Evolutionary conservation across 495 filamentous ascomycete species (phyloP), one percentile per base, ranked within the genome.

Genomic region (Margaritispora aquatica): DNA sequence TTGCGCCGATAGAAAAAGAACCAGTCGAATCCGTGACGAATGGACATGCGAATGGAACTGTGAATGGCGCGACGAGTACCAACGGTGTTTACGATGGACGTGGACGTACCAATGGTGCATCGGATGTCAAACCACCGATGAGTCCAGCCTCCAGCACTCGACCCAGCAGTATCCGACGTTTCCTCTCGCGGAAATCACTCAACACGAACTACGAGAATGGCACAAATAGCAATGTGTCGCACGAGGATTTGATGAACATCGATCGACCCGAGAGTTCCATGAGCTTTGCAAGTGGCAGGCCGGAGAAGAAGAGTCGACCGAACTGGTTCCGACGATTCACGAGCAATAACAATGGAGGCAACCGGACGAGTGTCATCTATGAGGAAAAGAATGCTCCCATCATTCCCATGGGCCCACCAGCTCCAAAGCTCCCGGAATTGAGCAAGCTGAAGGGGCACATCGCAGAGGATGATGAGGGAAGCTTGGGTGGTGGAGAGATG

Each of bases 341-440:
- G 19, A 51, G 58, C 41, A n/a, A n/a, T n/a, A 36, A 36, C 2
- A 31, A 53, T 26, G 57, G 56, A 19, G 34, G 56, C 10, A 51
- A 60, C 29, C 51, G 66, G 44, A 59, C 65, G 29, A 63, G 54
- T 56, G 55, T 59, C 20, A 57, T 63, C 23, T 68, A 57, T 54
- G 66, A 65, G 64, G 73, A 74, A 51, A 71, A 75, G 23, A 66
- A 62, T 51, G 41, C 27, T 11, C 36, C 53, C 8, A 31, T 31
- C 19, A 36, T 49, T 17, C 52, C 58, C 10, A 54, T 74, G 74
- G 38, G 7, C 44, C 74, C 78, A 13, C 82, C 83, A 48, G 81
- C 82, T 13, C 83, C 83, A 19, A 83, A 77, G 73, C 75, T 86
- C 41, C 83, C 83, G 49, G 81, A 86, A 57, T 73, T 84, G 58